These are phyloP conservation scores for Aspergillus saccharolyticus DNA, from an alignment of 495 filamentous ascomycete genomes.

Conservation along the genomic window DNA sequence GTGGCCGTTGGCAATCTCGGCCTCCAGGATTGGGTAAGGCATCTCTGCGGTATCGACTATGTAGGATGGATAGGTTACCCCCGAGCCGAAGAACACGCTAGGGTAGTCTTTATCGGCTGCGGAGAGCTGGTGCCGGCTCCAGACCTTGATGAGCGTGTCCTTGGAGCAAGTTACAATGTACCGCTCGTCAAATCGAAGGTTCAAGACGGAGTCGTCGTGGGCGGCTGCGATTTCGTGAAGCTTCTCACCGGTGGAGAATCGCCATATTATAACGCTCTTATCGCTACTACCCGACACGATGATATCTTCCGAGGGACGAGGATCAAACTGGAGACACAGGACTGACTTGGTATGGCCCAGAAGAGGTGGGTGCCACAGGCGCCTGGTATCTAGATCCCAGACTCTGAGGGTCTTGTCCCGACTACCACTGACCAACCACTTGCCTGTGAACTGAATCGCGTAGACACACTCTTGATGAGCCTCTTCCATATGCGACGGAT, in stretches of 20 bases:
- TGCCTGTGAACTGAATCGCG: slow-evolving; percentile 79
- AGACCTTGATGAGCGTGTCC: slow-evolving; percentile 92
- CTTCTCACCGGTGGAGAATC: slow-evolving; percentile 80
- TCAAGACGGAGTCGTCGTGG: slow-evolving; percentile 88
- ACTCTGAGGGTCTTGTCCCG: slow-evolving; percentile 82
- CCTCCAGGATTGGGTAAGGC: slow-evolving; percentile 38
- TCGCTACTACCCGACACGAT: slow-evolving; percentile 94
- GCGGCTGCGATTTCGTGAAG: slow-evolving; percentile 68
- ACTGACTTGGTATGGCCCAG: slow-evolving; percentile 79
- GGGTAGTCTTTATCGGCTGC: slow-evolving; percentile 68
- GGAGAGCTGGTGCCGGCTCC: slow-evolving; percentile 70
- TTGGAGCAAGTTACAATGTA: slow-evolving; percentile 96
- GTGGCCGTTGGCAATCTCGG: slow-evolving; percentile 35
- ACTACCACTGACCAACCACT: slow-evolving; percentile 90
- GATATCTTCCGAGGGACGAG: slow-evolving; percentile 81
- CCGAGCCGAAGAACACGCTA: slow-evolving; percentile 28
- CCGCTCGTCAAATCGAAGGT: slow-evolving; percentile 84
- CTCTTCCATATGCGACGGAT: slow-evolving; percentile 73
- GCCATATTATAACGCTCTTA: slow-evolving; percentile 83
- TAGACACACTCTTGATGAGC: slow-evolving; percentile 92
- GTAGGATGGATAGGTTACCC: slow-evolving; percentile 47
- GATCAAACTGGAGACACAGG: slow-evolving; percentile 93
- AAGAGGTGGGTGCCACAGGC: slow-evolving; percentile 67
- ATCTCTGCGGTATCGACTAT: slow-evolving; percentile 51
- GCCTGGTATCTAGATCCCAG: slow-evolving; percentile 81